These are phyloP conservation scores for Carex scoparia DNA, from an alignment of 176 grass and related monocot genomes.

Conservation along the genomic window DNA sequence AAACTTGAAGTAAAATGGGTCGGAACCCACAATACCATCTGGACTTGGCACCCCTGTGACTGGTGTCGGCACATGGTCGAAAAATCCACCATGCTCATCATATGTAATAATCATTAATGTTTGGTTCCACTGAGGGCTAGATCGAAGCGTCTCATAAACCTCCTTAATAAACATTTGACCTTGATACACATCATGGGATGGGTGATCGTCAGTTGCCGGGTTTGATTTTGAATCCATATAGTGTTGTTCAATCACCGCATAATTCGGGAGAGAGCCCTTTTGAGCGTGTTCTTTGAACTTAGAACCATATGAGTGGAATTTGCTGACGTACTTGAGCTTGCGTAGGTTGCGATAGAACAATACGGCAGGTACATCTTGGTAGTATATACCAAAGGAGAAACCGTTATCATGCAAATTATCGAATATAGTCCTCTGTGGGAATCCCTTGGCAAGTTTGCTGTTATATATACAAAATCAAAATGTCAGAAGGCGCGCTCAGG, in stretches of 20 bases:
- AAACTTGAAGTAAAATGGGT: constrained; percentile 78
- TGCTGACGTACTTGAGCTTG: constrained; percentile 78
- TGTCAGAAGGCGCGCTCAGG: not conserved
- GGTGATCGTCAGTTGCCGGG: constrained; percentile 88
- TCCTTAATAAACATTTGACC: constrained; percentile 85
- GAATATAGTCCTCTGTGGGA: constrained; percentile 81
- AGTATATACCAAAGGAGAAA: constrained; percentile 78
- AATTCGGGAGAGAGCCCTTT: constrained; percentile 62
- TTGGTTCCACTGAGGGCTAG: constrained; percentile 83
- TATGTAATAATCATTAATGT: constrained; percentile 80
- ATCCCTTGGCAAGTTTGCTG: constrained; percentile 58
- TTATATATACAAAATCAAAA: not conserved
- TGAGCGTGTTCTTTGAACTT: constrained; percentile 45
- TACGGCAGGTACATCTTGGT: constrained; percentile 68
- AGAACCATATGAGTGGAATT: constrained; percentile 51
- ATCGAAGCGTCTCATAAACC: constrained; percentile 70
- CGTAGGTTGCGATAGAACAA: constrained; percentile 88
- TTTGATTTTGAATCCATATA: constrained; percentile 58
- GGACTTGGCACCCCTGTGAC: constrained; percentile 62
- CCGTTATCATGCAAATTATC: constrained; percentile 71
- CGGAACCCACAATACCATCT: constrained; percentile 65
- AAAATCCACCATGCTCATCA: constrained; percentile 91
- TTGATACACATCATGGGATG: constrained; percentile 89
- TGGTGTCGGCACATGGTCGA: constrained; percentile 83
- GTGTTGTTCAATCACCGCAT: constrained; percentile 81